These are phyloP conservation scores for Penicillium sp. DNA, from an alignment of 2,329 filamentous ascomycete genomes.

Conservation along the genomic window DNA sequence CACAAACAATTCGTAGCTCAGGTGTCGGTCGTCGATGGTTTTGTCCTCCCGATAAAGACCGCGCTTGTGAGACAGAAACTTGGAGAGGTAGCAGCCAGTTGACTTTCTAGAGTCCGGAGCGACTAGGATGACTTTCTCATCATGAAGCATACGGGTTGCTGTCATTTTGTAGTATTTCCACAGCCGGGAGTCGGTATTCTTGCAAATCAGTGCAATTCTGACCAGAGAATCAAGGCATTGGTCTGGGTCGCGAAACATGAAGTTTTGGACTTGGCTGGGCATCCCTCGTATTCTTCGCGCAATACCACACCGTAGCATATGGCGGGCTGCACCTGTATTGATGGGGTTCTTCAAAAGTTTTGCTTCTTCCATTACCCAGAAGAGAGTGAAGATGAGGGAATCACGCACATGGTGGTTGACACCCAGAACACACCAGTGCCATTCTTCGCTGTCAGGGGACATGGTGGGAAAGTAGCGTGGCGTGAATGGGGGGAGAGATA, in stretches of 20 bases:
- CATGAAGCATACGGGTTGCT: neutral
- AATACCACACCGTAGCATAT: neutral
- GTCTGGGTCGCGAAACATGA: neutral
- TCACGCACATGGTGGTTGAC: neutral
- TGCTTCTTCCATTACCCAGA: neutral
- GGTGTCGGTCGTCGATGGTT: neutral
- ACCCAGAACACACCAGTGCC: neutral
- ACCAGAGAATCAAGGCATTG: neutral
- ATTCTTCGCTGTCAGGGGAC: neutral
- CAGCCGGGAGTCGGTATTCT: neutral
- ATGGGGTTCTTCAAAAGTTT: neutral
- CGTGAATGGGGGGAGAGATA: neutral
- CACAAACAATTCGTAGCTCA: neutral
- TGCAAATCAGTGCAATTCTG: neutral
- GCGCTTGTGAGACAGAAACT: neutral
- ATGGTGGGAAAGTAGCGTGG: neutral
- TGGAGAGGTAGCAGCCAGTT: neutral
- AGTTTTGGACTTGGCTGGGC: neutral
- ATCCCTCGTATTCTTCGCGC: neutral
- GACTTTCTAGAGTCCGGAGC: neutral
- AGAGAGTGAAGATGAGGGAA: neutral
- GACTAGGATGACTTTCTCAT: neutral
- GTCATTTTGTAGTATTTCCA: neutral
- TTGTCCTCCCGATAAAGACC: neutral
- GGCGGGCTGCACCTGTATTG: neutral